Conservation (phyloP, 2,329 filamentous ascomycete species). For the Graphiopsis chlorocephala region DNA sequence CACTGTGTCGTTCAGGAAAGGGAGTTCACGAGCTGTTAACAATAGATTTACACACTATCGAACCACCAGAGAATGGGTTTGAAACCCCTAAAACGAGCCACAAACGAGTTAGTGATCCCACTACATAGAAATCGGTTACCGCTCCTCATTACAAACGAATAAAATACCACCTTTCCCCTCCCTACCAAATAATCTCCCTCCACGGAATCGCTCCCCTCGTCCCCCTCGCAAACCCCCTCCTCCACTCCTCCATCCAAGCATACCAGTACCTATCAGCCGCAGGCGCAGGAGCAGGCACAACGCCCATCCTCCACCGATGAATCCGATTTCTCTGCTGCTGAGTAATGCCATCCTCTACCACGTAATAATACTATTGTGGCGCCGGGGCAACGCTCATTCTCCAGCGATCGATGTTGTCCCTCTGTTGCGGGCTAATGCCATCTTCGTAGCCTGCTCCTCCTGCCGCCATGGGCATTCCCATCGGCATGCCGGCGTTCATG, state of each 20-base stretch:
- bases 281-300: conserved; percentile 31
- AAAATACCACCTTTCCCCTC: not conserved
- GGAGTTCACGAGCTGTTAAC: too few relatives aligned
- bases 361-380: conserved; percentile 19
- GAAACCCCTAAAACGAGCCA: too few relatives aligned
- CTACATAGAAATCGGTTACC: too few relatives aligned
- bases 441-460: conserved; percentile 25
- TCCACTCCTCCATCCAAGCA: not conserved
- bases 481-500: conserved; percentile 11
- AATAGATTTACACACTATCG: too few relatives aligned
- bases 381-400: conserved; percentile 47
- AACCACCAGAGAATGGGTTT: too few relatives aligned
- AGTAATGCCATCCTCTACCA: conserved; percentile 43
- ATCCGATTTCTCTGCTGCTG: conserved; percentile 54
- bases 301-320: conserved; percentile 57
- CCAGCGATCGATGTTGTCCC: conserved; percentile 60
- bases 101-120: too few relatives aligned
- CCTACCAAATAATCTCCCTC: not conserved
- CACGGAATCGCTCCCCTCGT: not conserved
- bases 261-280: not conserved
- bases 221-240: not conserved
- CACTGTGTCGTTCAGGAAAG: too few relatives aligned
- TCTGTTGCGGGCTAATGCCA: conserved; percentile 49
- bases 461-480: conserved; percentile 19
- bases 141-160: not conserved